These are phyloP conservation scores for Chlamydomonas eustigma DNA, from an alignment of 139 green algal species.

Conservation along the genomic window DNA sequence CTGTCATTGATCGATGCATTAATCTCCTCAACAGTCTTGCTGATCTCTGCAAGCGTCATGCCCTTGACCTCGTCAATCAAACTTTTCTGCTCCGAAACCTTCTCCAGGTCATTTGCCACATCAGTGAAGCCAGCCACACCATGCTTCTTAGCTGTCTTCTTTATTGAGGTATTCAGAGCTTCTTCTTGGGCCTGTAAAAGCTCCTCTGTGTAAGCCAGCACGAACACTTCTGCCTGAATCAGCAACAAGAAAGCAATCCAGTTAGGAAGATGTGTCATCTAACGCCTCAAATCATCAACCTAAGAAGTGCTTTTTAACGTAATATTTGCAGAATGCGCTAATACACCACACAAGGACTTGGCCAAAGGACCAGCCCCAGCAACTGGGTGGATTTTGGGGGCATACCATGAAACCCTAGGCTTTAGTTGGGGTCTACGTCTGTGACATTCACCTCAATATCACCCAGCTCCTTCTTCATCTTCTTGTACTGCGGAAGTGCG, in stretches of 20 bases:
- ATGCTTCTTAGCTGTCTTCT: slow-evolving; percentile 36
- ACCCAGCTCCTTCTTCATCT: slow-evolving; percentile 55
- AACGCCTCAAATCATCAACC: too few relatives aligned
- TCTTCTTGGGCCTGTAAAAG: slow-evolving; percentile 38
- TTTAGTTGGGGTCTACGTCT: too few relatives aligned
- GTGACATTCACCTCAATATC: slow-evolving; percentile 36
- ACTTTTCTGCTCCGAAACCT: slow-evolving; percentile 46
- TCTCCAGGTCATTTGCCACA: slow-evolving; percentile 36
- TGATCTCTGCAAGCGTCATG: slow-evolving; percentile 47
- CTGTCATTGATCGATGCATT: slow-evolving; percentile 38
- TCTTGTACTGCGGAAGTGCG: slow-evolving; percentile 50
- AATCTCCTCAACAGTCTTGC: slow-evolving; percentile 40
- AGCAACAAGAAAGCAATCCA: too few relatives aligned
- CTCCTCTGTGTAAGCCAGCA: slow-evolving; percentile 47
- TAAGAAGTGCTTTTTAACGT: too few relatives aligned
- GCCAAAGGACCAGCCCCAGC: too few relatives aligned
- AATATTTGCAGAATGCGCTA: too few relatives aligned
- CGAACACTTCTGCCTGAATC: slow-evolving; percentile 38
- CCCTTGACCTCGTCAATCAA: slow-evolving; percentile 49
- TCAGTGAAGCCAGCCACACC: slow-evolving; percentile 45
- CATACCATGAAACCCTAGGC: too few relatives aligned
- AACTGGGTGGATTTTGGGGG: too few relatives aligned
- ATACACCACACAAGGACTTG: too few relatives aligned
- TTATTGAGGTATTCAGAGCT: slow-evolving; percentile 17
- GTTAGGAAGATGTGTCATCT: too few relatives aligned